phyloP scores from a whole-genome alignment of 2,329 filamentous ascomycete species.

The Meredithiella fracta region DNA sequence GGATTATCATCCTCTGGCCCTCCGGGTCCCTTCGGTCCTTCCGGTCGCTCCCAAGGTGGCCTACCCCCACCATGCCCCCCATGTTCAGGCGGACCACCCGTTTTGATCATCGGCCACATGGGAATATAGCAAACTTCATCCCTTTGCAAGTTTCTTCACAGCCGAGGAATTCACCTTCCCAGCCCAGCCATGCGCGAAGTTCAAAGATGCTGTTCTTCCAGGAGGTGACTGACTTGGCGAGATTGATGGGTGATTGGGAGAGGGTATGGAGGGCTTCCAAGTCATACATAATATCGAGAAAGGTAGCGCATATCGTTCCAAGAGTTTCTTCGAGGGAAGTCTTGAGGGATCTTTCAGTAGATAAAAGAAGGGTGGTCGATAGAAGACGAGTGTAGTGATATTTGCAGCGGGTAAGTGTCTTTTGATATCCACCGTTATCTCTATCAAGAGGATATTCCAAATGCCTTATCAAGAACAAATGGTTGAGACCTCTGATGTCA shows the following conservation, averaged over 20 bases:
- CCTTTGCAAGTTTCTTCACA: constrained; percentile 26
- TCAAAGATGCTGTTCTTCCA: neutral
- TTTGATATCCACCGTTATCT: constrained; percentile 23
- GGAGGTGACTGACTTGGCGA: neutral
- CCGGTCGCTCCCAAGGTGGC: constrained; percentile 4
- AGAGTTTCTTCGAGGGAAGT: constrained; percentile 23
- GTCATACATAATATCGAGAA: constrained; percentile 27
- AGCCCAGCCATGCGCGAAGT: constrained; percentile 33
- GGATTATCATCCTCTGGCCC: neutral
- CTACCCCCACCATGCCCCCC: neutral
- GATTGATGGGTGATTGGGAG: neutral
- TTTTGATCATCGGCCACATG: constrained; percentile 30
- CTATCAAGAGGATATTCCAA: constrained; percentile 26
- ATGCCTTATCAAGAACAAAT: constrained; percentile 28
- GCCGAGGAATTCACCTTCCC: constrained; percentile 29
- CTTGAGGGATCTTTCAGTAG: constrained; percentile 13
- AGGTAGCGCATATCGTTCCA: constrained; percentile 25
- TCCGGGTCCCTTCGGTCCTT: neutral
- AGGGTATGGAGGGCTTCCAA: neutral
- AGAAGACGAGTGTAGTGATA: constrained; percentile 24
- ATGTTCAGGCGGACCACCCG: constrained; percentile 1
- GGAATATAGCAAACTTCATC: constrained; percentile 33
- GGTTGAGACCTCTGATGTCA: constrained; percentile 23
- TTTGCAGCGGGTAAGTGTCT: constrained; percentile 26
- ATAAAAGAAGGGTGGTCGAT: constrained; percentile 18